Base-by-base conservation (phyloP, 1,139 yeast genomes). In the Taiozyma sp. region DNA sequence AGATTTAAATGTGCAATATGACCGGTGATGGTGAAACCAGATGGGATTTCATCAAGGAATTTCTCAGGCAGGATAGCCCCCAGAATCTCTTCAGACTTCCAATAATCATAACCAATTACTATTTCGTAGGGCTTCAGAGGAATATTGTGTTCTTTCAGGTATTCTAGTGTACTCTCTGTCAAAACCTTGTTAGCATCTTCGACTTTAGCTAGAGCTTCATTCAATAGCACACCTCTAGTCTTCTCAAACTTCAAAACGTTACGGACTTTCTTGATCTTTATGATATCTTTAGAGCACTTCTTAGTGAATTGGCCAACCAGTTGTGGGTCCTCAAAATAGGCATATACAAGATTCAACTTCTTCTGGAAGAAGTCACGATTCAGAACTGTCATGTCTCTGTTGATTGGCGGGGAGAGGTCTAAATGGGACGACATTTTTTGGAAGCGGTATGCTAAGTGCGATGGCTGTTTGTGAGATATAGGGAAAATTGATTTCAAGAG, bases 1-100 rank as follows among this genome's bases (percentile, higher is more conserved):
- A 95, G 70, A 62, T 95, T 95, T 62, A 95, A 70, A 68, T 95
- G 99, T 0, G 99, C 99, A 50, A 95, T 81, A 70, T 95, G 99
- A 0, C 99, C 99, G 0, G 96, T 96, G 48, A 85, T 83, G 1
- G 99, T 89, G 67, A 88, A 95, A 0, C 98, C 96, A 1, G 93
- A 77, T 0, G 99, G 99, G 7, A 87, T 75, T 52, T 90, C 96
- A 44, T 79, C 84, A 19, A 81, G 70, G 24, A 84, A 70, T 22
- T 83, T 73, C 51, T 81, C 87, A 0, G 99, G 99, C 48, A 93
- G 68, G 3, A 90, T 80, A 0, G 96, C 81, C 46, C 77, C 72
- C 46, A 93, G 73, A 19, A 93, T 86, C 59, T 93, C 97, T 53
- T 93, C 98, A 0, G 92, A 76, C 59, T 82, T 84, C 98, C 98